Conservation (phyloP, 805 yeast genomes). For the Suhomyces kilbournensis region DNA sequence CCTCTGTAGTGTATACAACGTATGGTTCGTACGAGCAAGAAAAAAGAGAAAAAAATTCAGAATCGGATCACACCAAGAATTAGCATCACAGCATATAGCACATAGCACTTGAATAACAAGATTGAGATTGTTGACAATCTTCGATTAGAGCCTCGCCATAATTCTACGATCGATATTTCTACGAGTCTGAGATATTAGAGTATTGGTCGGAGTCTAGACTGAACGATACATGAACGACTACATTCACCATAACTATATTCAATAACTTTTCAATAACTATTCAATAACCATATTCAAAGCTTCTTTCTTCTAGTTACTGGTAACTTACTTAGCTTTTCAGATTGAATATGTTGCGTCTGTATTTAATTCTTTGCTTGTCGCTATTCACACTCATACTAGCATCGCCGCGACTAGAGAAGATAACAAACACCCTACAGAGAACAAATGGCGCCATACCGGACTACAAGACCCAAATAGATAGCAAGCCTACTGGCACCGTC, state of each 20-base stretch:
- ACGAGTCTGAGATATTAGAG: not conserved
- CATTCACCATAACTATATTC: too few relatives aligned
- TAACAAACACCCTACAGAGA: conserved; percentile 10
- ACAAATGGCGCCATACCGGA: not conserved
- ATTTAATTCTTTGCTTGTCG: conserved; percentile 3
- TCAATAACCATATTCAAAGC: too few relatives aligned
- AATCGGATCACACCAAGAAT: not conserved
- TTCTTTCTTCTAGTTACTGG: not conserved
- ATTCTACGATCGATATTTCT: too few relatives aligned
- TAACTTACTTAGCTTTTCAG: not conserved
- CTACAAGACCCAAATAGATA: not conserved
- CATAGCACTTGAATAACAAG: not conserved
- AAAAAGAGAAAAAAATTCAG: not conserved
- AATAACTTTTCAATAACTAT: too few relatives aligned
- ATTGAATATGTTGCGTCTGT: not conserved
- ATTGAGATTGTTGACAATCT: not conserved
- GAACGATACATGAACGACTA: too few relatives aligned
- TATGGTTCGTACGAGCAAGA: not conserved
- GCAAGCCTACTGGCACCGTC: not conserved
- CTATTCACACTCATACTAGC: conserved; percentile 9
- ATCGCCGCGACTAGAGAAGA: conserved; percentile 21
- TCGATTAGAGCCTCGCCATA: not conserved
- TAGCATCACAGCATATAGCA: not conserved
- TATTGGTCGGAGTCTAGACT: too few relatives aligned
- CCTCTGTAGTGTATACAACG: not conserved